Base-by-base conservation (phyloP, 768 basidiomycete genomes). In the Mycena olivaceomarginata region DNA sequence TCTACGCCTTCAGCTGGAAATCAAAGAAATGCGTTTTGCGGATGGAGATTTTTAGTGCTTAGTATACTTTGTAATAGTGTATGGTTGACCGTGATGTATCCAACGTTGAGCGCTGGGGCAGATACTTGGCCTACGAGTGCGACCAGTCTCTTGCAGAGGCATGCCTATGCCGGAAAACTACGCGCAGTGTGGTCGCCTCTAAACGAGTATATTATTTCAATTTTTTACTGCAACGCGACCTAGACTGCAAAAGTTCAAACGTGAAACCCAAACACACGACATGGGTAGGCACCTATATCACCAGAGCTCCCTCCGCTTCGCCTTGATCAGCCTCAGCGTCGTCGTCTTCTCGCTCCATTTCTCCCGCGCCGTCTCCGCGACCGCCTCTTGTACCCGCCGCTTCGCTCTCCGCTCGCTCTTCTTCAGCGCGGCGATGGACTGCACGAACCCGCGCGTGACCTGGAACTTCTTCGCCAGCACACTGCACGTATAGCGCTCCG, bases 401-500 rank as follows among this genome's bases (percentile, higher is more conserved):
- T 89, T 85, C 67, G 84, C 82, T 78, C 85, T 90, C 69, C 92
- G 85, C 66, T 90, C 84, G 6, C 89, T 77, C 72, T 90, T 90
- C 78, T 89, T 90, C 69, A 96, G 85, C 5, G 93, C 91, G 13
- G 96, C 94, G 22, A 94, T 87, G 76, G 89, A 87, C 12, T 88
- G 89, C 71, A 96, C 92, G 78, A 96, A 95, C 63, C 89, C 86
- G 60, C 91, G 88, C 11, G 94, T 93, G 87, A 94, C 95, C 16
- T 89, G 89, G 84, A 97, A 97, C 89, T 91, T 92, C 82, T 90
- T 89, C 40, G 96, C 95, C n/a, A 97, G 90, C 83, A 88, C 90
- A 73, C 85, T 85, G 59, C 93, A 90, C 71, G 93, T 94, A 85
- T 93, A 94, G 45, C 83, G 86, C 8, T 80, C 81, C 0, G 95